These are phyloP conservation scores for Thymus quinquecostatus DNA, from an alignment of 257 asterid species.

Conservation along the genomic window DNA sequence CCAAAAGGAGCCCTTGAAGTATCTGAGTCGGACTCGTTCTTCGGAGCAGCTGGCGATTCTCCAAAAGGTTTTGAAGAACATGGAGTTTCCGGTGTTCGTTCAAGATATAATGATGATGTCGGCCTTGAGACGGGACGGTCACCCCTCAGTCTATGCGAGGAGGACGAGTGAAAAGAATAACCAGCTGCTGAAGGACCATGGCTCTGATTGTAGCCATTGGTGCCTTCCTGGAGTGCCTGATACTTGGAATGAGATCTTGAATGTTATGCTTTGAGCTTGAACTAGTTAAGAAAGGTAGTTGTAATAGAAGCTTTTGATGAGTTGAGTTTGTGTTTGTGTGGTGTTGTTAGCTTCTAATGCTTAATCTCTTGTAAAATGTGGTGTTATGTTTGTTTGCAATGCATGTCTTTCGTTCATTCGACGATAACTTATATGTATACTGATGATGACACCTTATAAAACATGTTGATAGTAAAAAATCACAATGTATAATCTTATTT, in stretches of 20 bases:
- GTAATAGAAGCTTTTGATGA: conserved; percentile 3
- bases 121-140: conserved; percentile 70
- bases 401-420: neutral
- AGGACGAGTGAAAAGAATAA: conserved; percentile 53
- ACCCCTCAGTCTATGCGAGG: conserved; percentile 77
- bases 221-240: conserved; percentile 97
- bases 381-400: neutral
- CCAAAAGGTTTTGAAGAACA: conserved; percentile 50
- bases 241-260: conserved; percentile 78
- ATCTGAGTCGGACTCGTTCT: conserved; percentile 48
- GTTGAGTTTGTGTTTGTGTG: neutral
- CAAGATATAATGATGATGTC: conserved; percentile 74
- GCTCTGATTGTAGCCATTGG: conserved; percentile 89
- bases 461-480: too few species aligned
- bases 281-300: neutral
- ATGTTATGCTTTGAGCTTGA: conserved; percentile 50
- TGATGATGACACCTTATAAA: too few species aligned
- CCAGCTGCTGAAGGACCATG: conserved; percentile 43
- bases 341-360: neutral
- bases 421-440: too few species aligned
- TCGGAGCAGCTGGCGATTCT: conserved; percentile 58
- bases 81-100: conserved; percentile 69
- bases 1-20: conserved; percentile 58
- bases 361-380: conserved; percentile 14
- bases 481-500: too few species aligned